Base-by-base conservation (phyloP, 2,329 filamentous ascomycete genomes). In the Claviceps paspali region DNA sequence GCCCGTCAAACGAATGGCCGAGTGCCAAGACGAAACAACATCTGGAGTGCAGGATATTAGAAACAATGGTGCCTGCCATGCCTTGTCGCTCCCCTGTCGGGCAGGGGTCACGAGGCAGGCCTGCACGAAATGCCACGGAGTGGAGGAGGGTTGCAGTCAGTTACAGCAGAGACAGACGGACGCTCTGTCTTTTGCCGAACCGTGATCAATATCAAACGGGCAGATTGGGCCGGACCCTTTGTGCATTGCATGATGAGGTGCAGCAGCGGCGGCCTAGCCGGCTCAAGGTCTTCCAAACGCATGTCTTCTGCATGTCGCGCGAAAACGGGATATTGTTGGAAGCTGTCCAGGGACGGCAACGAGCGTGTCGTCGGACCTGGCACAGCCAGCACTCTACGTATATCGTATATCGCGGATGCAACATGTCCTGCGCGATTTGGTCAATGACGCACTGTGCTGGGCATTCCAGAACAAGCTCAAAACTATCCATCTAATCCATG, bases 191-290 rank as follows among this genome's bases (percentile, higher is more conserved):
- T n/a, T 28, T n/a, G n/a, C n/a, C n/a, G n/a, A n/a, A n/a, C 27
- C 14, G 27, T 4, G 11, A 27, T 29, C 27, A 29, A 29, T n/a
- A n/a, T 29, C 27, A 29, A 29, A n/a, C n/a, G n/a, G n/a, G n/a
- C n/a, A n/a, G n/a, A n/a, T n/a, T n/a, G n/a, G n/a, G n/a, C n/a
- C 24, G 28, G 33, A 35, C 33, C 33, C 33, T 35, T 35, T 24
- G 33, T 35, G 33, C 33, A 35, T 35, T 35, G 23, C 31, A 33
- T 15, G 10, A 27, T 22, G n/a, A 23, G 22, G 30, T 22, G 31
- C 7, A 23, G 31, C 31, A 24, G n/a, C 5, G 24, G 11, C 29
- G 17, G 29, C 29, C 29, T 14, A n/a, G 29, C 5, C 17, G 29
- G 29, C 11, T 31, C 29, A 21, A 31, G 18, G 24, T 5, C 10